These are phyloP conservation scores for Kurtzmaniella quercitrusa DNA, from an alignment of 1,139 yeast genomes.

Conservation along the genomic window DNA sequence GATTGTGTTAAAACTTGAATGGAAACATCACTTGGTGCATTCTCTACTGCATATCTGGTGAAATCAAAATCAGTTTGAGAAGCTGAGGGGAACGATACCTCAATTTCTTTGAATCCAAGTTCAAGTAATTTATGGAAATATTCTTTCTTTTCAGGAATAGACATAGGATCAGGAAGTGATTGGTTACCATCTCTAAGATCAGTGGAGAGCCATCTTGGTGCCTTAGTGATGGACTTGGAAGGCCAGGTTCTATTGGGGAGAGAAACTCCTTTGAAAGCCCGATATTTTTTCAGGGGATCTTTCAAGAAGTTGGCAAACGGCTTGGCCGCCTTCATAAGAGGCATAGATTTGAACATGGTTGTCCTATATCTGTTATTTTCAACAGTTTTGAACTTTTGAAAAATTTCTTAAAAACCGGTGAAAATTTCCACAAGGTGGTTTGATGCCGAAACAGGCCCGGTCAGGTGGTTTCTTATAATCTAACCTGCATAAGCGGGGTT, in stretches of 20 bases:
- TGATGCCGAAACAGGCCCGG: constrained; percentile 1
- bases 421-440: background rate
- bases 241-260: constrained; percentile 46
- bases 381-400: background rate
- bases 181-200: constrained; percentile 50
- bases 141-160: constrained; percentile 40
- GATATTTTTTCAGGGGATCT: constrained; percentile 41
- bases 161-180: constrained; percentile 49
- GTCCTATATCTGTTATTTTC: background rate
- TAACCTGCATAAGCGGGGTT: background rate
- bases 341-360: constrained; percentile 7
- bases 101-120: constrained; percentile 46
- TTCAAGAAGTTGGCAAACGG: constrained; percentile 29
- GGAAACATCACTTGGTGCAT: constrained; percentile 43
- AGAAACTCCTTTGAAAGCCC: constrained; percentile 31
- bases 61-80: constrained; percentile 49
- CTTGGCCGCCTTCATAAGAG: constrained; percentile 6
- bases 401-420: background rate
- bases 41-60: constrained; percentile 45
- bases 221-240: constrained; percentile 30
- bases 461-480: background rate
- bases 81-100: constrained; percentile 47
- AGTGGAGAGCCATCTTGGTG: constrained; percentile 49
- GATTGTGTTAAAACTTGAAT: constrained; percentile 47
- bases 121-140: constrained; percentile 43